Base-by-base conservation (phyloP, 352 stramenopile genomes). In the Stramenopiles sp. region DNA sequence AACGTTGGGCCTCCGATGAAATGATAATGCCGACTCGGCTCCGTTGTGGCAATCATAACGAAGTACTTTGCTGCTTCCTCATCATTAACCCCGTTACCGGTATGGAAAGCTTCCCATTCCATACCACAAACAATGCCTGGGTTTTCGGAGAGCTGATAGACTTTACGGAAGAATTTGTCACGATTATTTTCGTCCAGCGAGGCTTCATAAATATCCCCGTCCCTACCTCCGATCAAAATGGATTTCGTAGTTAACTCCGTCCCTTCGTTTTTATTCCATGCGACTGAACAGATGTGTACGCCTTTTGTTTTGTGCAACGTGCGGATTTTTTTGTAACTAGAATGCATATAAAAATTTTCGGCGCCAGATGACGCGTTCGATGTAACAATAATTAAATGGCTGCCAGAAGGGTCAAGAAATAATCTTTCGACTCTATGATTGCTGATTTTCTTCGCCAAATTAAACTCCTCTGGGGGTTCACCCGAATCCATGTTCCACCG, bases 21-120 rank as follows among this genome's bases (percentile, higher is more conserved):
- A 83, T 95, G 90, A 85, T 96, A 97, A 86, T 95, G 90, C 7
- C 92, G 89, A 30, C 90, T 95, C 0, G 92, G 92, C 27, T 80
- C 84, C n/a, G 85, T 83, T 67, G 84, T 88, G 14, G 82, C 84
- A 0, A 85, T 85, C 82, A 88, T 83, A 7, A 88, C 85, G 27
- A 87, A 83, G 55, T 76, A 84, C 22, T 82, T 80, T 44, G 30
- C 7, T 30, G 30, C 44, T 29, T 30, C 29, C 7, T 81, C 7
- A 30, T 80, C 30, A n/a, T 30, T 22, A 31, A 81, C 80, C 30
- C 67, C 67, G 81, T 80, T 81, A 27, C 29, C 33, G 31, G 81
- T 71, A n/a, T 82, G 27, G 32, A 80, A 81, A 81, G 55, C 76
- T 83, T 75, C 80, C 82, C 80, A 83, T 87, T 71, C 75, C 80